Conservation (phyloP, 202 grass and related monocot species). For the Schoenoplectus triqueter region DNA sequence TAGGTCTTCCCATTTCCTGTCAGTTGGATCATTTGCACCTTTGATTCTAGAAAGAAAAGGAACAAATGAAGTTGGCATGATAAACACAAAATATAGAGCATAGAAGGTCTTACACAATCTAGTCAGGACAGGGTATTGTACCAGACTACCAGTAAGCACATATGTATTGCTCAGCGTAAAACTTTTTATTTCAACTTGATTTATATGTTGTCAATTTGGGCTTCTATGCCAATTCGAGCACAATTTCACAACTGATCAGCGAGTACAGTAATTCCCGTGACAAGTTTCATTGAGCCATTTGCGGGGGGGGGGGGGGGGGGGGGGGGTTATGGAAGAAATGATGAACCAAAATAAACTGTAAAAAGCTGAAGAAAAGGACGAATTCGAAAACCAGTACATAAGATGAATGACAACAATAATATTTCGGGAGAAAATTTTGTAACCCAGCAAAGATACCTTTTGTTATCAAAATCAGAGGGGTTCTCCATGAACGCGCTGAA, state of each 20-base stretch:
- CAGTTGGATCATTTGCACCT: neutral
- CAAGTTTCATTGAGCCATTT: neutral
- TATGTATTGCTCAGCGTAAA: neutral
- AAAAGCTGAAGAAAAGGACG: neutral
- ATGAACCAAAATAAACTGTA: neutral
- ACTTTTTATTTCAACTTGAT: slow-evolving; percentile 15
- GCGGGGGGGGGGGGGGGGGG: too few relatives aligned
- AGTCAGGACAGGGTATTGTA: neutral
- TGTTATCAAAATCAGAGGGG: slow-evolving; percentile 1
- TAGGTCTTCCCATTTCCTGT: slow-evolving; percentile 39
- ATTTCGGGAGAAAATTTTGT: neutral
- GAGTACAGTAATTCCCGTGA: neutral
- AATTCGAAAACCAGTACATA: neutral
- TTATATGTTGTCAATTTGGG: neutral
- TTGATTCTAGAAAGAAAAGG: slow-evolving; percentile 29
- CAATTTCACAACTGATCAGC: slow-evolving; percentile 13
- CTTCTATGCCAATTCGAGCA: neutral
- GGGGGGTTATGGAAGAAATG: neutral
- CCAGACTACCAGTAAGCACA: neutral
- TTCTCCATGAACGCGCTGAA: slow-evolving; percentile 27
- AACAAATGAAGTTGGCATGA: neutral
- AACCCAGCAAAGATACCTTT: slow-evolving; percentile 25
- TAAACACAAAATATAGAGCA: neutral
- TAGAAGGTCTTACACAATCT: neutral
- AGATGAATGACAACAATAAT: neutral